Evolutionary conservation across 306 rosid genomes (phyloP), one percentile per base, ranked within the genome.

Genomic region (Sphenostylis stenocarpa): DNA sequence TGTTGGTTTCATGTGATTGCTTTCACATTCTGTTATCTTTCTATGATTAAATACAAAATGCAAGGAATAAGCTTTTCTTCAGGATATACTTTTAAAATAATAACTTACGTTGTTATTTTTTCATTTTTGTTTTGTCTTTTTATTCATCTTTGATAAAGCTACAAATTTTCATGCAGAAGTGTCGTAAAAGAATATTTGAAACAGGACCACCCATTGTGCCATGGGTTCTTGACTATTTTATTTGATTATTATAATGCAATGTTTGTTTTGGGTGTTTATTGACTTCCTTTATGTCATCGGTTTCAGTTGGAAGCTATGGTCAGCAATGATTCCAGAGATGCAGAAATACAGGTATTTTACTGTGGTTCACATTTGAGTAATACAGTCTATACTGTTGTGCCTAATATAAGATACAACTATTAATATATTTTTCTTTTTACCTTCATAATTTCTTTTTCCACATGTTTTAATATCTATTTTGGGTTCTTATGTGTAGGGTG

Each of bases 241-340:
- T 47, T 31, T 52, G 19, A 21, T 7, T 64, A 41, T 80, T 58
- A 15, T 47, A 21, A 47, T 56, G 5, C n/a, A 15, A 38, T 43
- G 36, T 62, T 26, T 74, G 39, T 61, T 66, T 53, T 44, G 12
- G 24, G 47, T 33, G 75, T 21, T 66, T 60, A 60, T 34, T 71
- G 47, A 89, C 62, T 31, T 21, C 28, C 14, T 75, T 48, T 67
- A 31, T 77, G 49, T 55, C 23, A 70, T 83, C 87, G 52, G 69
- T 82, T 83, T 82, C 88, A 96, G 99, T 86, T 96, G 87, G 99
- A 93, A 76, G 86, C 90, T 21, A 62, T 93, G 90, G 87, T 96
- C 58, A 84, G 75, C 44, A 91, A 70, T 80, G 97, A 93, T 58
- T 86, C 88, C 48, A 83, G 90, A 80, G 99, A 91, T 45, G 76